Conservation (phyloP, 108 stramenopile species). For the Discostella stelligeroides region DNA sequence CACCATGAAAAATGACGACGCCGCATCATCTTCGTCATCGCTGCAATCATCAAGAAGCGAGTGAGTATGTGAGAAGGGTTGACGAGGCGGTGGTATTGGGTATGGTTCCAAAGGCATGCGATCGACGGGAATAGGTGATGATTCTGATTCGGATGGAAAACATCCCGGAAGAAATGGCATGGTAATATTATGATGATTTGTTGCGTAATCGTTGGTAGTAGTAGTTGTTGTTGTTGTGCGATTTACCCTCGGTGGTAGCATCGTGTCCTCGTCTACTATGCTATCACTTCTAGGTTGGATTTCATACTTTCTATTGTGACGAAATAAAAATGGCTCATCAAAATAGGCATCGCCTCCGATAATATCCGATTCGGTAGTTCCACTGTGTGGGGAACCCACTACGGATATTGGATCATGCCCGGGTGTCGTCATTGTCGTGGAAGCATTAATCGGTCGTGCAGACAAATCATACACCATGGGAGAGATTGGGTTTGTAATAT, state of each 20-base stretch:
- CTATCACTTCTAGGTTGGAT: not conserved
- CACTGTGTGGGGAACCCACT: conserved; percentile 21
- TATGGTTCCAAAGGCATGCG: not conserved
- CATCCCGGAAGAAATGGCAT: not conserved
- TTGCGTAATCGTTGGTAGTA: not conserved
- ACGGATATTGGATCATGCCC: conserved; percentile 2
- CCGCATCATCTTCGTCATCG: conserved; percentile 44
- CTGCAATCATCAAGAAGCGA: conserved; percentile 54
- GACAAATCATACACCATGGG: conserved; percentile 21
- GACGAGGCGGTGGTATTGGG: conserved; percentile 16
- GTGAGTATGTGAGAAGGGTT: conserved; percentile 29
- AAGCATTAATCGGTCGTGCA: conserved; percentile 1
- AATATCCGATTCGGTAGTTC: conserved; percentile 25
- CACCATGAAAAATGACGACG: conserved; percentile 28
- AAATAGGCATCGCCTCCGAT: conserved; percentile 45
- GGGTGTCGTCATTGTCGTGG: not conserved
- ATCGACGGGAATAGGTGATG: not conserved
- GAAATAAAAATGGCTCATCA: conserved; percentile 10
- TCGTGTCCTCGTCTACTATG: conserved; percentile 1
- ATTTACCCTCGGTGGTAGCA: conserved; percentile 28
- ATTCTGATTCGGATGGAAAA: not conserved
- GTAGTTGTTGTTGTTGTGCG: too few relatives aligned
- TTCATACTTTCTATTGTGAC: not conserved
- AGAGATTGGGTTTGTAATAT: conserved; percentile 1
- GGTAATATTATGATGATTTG: conserved; percentile 1